Evolutionary conservation across 805 yeast genomes (phyloP).

Genomic region (Starmerella stellata): DNA sequence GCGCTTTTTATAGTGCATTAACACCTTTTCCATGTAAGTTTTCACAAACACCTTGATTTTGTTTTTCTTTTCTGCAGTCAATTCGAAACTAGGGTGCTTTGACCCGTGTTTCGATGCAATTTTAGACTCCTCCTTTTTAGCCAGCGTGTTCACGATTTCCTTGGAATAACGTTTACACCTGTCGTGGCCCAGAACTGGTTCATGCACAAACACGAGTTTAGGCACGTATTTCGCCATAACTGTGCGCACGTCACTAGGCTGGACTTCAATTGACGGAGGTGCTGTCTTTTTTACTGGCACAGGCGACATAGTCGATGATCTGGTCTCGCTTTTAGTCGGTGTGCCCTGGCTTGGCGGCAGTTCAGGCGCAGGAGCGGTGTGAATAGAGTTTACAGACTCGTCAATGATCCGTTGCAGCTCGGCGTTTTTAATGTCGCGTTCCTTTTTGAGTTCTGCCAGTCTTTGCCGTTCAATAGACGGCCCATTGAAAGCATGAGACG

Average conservation of each 20-base stretch:
- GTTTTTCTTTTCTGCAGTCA: conserved; percentile 44
- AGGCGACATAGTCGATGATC: no score
- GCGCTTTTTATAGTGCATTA: conserved; percentile 8
- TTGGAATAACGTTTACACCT: conserved; percentile 58
- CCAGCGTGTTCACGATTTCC: conserved; percentile 52
- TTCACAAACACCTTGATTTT: conserved; percentile 51
- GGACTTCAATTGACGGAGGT: no score
- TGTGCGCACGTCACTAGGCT: no score
- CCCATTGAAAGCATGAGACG: no score
- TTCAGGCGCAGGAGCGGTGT: no score
- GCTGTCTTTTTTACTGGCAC: no score
- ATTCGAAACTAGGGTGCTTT: no score
- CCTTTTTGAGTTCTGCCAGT: conserved; percentile 6
- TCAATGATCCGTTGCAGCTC: conserved; percentile 21
- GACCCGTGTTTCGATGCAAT: conserved; percentile 22
- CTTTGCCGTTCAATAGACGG: no score
- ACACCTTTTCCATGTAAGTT: conserved; percentile 18
- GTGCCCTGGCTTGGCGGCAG: no score
- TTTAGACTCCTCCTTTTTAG: conserved; percentile 37
- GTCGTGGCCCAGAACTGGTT: conserved; percentile 50
- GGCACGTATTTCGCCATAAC: conserved; percentile 68
- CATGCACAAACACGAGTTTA: conserved; percentile 51
- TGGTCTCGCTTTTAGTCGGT: no score
- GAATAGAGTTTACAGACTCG: conserved; percentile 10
- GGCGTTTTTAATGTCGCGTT: conserved; percentile 21